These are phyloP conservation scores for Ramalina intermedia DNA, from an alignment of 495 filamentous ascomycete genomes.

Conservation along the genomic window DNA sequence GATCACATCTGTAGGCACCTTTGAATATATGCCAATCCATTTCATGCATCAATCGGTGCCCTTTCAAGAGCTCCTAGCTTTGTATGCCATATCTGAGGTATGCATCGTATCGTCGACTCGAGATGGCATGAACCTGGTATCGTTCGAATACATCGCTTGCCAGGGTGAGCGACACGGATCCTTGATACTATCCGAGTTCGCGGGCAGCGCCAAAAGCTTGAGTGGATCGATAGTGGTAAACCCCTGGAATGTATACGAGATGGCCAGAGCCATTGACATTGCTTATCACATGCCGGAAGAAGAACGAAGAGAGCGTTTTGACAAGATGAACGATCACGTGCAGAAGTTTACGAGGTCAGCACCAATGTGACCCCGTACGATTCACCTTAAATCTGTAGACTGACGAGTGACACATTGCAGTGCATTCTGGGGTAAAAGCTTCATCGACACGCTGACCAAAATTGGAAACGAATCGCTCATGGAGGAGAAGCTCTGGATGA, in stretches of 20 bases:
- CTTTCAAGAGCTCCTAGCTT: constrained; percentile 80
- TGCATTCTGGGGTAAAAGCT: constrained; percentile 94
- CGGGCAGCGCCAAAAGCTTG: constrained; percentile 75
- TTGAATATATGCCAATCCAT: constrained; percentile 87
- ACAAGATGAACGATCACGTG: constrained; percentile 70
- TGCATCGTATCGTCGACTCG: constrained; percentile 81
- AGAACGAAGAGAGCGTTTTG: constrained; percentile 66
- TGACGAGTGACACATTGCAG: constrained; percentile 26
- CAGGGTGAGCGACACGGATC: constrained; percentile 73
- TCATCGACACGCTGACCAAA: constrained; percentile 69
- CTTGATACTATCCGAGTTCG: constrained; percentile 86
- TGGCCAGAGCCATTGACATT: constrained; percentile 71
- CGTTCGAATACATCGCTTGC: constrained; percentile 88
- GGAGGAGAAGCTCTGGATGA: constrained; percentile 5
- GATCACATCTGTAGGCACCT: constrained; percentile 42
- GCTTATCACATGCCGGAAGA: constrained; percentile 77
- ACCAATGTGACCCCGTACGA: background rate
- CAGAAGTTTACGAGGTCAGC: constrained; percentile 66
- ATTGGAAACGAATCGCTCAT: constrained; percentile 23
- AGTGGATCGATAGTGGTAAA: constrained; percentile 81
- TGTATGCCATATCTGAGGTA: constrained; percentile 81
- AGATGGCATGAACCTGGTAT: constrained; percentile 97
- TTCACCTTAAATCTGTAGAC: background rate
- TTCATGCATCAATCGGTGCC: constrained; percentile 84
- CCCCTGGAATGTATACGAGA: constrained; percentile 79